Evolutionary conservation across 805 yeast species (phyloP).

Genomic region (Schwanniomyces vanrijiae): DNA sequence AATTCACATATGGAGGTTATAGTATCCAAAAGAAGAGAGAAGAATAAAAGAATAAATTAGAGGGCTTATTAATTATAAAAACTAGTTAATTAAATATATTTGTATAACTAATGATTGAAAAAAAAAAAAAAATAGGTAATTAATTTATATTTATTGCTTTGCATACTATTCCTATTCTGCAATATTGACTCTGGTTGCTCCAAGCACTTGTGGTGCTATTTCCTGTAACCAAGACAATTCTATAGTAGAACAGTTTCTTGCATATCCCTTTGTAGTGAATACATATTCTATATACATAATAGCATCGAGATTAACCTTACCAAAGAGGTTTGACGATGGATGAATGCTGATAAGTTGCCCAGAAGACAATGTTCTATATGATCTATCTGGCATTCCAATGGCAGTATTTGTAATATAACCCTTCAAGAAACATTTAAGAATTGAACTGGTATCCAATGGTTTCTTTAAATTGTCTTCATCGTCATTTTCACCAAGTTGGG

Average conservation of each 20-base stretch:
- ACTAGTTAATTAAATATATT: no score
- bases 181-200: constrained; percentile 36
- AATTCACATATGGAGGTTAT: no score
- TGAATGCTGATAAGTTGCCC: constrained; percentile 88
- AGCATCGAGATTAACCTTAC: constrained; percentile 70
- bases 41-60: no score
- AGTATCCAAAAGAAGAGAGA: no score
- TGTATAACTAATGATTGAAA: no score
- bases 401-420: constrained; percentile 92
- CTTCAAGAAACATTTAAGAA: constrained; percentile 74
- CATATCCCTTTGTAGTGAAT: constrained; percentile 89
- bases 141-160: no score
- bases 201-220: constrained; percentile 64
- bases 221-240: constrained; percentile 86
- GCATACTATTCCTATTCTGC: no score
- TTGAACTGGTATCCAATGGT: constrained; percentile 50
- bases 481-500: constrained; percentile 22
- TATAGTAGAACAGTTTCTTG: constrained; percentile 80
- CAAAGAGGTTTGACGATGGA: constrained; percentile 87
- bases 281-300: constrained; percentile 95
- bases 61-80: no score
- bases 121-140: no score
- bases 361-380: constrained; percentile 79
- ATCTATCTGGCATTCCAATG: constrained; percentile 90
- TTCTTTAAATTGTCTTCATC: constrained; percentile 20